phyloP scores from a whole-genome alignment of 192 early-diverging fungal genomes.

The Glomus cerebriforme region DNA sequence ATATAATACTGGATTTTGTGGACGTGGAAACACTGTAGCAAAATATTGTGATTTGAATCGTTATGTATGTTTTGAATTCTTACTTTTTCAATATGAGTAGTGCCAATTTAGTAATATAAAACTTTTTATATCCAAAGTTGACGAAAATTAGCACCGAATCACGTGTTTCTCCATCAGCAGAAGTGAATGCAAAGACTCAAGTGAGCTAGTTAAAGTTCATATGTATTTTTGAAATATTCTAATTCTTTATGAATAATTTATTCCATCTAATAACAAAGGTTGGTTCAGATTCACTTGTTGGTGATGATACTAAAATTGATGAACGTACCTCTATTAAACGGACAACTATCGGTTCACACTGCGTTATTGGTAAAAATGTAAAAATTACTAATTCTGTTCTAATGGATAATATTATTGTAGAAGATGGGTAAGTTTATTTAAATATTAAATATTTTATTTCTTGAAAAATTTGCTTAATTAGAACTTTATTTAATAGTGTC shows the following conservation, averaged over 20 bases:
- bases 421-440: slow-evolving; percentile 67
- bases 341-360: slow-evolving; percentile 91
- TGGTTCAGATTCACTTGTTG: slow-evolving; percentile 88
- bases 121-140: slow-evolving; percentile 35
- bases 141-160: slow-evolving; percentile 47
- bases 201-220: neutral
- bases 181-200: slow-evolving; percentile 60
- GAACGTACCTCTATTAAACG: slow-evolving; percentile 93
- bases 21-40: slow-evolving; percentile 80
- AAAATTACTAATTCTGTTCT: slow-evolving; percentile 95
- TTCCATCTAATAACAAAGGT: slow-evolving; percentile 51
- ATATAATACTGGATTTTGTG: slow-evolving; percentile 70
- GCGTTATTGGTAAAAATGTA: slow-evolving; percentile 93
- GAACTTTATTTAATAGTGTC: slow-evolving; percentile 53
- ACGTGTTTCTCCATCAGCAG: slow-evolving; percentile 70
- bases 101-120: no score
- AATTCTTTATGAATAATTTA: no score
- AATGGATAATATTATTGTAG: slow-evolving; percentile 93
- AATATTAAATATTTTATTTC: neutral
- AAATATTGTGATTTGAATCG: slow-evolving; percentile 90
- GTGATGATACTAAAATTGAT: slow-evolving; percentile 85
- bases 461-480: neutral
- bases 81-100: neutral
- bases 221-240: no score
- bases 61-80: slow-evolving; percentile 53